Percentiles rank a stretch among this genome's conserved stretches.
These are phyloP conservation scores for Nitzschia sp. DNA, from an alignment of 108 stramenopile genomes.

Conservation along the genomic window DNA sequence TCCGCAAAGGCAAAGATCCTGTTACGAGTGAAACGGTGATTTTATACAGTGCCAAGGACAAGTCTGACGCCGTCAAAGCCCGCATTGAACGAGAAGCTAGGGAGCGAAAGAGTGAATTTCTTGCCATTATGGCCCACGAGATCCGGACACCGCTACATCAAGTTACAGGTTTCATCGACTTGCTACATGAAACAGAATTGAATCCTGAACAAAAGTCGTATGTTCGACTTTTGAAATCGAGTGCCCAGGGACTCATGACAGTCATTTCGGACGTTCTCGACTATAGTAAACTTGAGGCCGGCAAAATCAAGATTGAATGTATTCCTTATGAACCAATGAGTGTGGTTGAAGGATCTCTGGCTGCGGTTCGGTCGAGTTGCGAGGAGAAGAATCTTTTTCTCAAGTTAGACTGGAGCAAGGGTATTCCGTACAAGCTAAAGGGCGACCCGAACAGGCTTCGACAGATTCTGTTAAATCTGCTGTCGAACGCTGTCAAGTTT, in stretches of 20 bases:
- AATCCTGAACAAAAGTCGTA: slow-evolving; percentile 33
- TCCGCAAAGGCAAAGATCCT: slow-evolving; percentile 25
- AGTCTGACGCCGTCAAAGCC: slow-evolving; percentile 28
- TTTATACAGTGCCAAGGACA: slow-evolving; percentile 28
- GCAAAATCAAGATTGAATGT: slow-evolving; percentile 45
- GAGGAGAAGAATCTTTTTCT: slow-evolving; percentile 30
- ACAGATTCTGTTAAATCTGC: slow-evolving; percentile 55
- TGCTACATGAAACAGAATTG: slow-evolving; percentile 35
- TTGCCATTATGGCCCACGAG: slow-evolving; percentile 56
- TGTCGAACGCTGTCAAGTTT: slow-evolving; percentile 65
- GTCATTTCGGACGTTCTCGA: slow-evolving; percentile 53
- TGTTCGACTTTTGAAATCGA: slow-evolving; percentile 29
- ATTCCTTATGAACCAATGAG: slow-evolving; percentile 38
- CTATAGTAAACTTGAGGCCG: slow-evolving; percentile 53
- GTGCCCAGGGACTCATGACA: slow-evolving; percentile 34
- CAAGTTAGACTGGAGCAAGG: background rate
- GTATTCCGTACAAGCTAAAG: slow-evolving; percentile 24
- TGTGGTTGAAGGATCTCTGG: slow-evolving; percentile 42
- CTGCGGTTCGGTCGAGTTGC: slow-evolving; percentile 15
- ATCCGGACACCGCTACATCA: slow-evolving; percentile 65
- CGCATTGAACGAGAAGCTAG: slow-evolving; percentile 11
- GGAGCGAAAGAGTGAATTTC: slow-evolving; percentile 18
- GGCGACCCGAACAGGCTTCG: slow-evolving; percentile 63
- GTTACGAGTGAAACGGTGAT: slow-evolving; percentile 15
- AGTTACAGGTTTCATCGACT: slow-evolving; percentile 61